Evolutionary conservation across 1,284 basidiomycete genomes (phyloP).

Genomic region (Papiliotrema terrestris): DNA sequence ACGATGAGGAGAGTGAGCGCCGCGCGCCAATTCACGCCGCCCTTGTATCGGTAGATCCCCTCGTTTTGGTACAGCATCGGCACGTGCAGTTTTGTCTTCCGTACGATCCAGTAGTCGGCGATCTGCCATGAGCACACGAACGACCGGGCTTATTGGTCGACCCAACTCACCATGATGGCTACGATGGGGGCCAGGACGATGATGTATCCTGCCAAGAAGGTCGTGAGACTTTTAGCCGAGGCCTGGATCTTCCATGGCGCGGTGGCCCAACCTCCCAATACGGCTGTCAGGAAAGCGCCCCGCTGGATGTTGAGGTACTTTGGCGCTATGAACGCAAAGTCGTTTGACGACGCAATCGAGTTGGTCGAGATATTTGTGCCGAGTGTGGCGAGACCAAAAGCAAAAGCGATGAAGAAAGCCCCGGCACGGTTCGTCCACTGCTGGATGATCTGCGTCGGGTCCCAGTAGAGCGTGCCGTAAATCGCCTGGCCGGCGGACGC

Average conservation of each 20-base stretch:
- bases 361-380: constrained; percentile 69
- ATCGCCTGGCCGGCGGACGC: constrained; percentile 38
- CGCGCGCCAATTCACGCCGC: constrained; percentile 44
- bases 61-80: constrained; percentile 44
- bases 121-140: constrained; percentile 13
- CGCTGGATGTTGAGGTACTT: constrained; percentile 69
- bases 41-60: constrained; percentile 43
- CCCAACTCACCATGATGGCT: constrained; percentile 33
- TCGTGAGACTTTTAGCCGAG: constrained; percentile 40
- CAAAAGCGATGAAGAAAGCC: constrained; percentile 70
- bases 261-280: constrained; percentile 64
- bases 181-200: constrained; percentile 44
- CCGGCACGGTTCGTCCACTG: constrained; percentile 57
- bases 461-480: constrained; percentile 43
- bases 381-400: constrained; percentile 64
- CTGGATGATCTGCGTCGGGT: constrained; percentile 61
- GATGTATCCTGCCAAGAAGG: constrained; percentile 45
- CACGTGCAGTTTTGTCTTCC: constrained; percentile 32
- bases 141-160: neutral
- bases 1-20: constrained; percentile 31
- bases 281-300: constrained; percentile 68
- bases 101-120: constrained; percentile 40
- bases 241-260: constrained; percentile 46
- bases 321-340: constrained; percentile 59
- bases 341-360: constrained; percentile 71